Percentiles rank a stretch among this genome's conserved stretches.
These are phyloP conservation scores for Cordyceps pruinosa DNA, from an alignment of 2,329 filamentous ascomycete species.

Conservation along the genomic window DNA sequence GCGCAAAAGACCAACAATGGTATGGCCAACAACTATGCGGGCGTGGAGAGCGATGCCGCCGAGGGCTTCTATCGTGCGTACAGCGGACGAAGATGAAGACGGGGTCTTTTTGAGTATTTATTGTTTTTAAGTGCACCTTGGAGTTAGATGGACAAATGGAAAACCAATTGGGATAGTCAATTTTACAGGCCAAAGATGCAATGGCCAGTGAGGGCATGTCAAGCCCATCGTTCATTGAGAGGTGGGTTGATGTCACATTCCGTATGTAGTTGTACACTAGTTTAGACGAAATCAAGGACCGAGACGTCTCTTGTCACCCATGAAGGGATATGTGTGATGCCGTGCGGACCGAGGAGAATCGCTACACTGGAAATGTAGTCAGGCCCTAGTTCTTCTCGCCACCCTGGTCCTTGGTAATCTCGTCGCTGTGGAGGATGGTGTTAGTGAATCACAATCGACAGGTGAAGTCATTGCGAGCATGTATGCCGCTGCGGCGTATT, in stretches of 20 bases:
- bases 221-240: conserved; percentile 2
- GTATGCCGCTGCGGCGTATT: neutral
- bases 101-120: neutral
- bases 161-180: conserved; percentile 9
- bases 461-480: neutral
- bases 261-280: conserved; percentile 34
- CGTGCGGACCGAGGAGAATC: neutral
- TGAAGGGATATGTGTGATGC: neutral
- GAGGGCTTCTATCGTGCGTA: conserved; percentile 91
- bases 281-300: conserved; percentile 21
- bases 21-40: conserved; percentile 50
- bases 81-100: conserved; percentile 58
- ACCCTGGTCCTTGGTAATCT: conserved; percentile 65
- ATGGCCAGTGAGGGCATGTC: neutral
- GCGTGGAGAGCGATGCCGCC: conserved; percentile 61
- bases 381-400: conserved; percentile 54
- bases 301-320: neutral
- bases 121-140: conserved; percentile 12
- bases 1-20: conserved; percentile 73
- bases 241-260: conserved; percentile 14
- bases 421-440: conserved; percentile 49
- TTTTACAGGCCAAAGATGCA: neutral
- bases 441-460: neutral
- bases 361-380: neutral
- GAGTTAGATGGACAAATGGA: conserved; percentile 5